Base-by-base conservation (phyloP, 208 protist genomes). In the Leishmania martiniquensis region DNA sequence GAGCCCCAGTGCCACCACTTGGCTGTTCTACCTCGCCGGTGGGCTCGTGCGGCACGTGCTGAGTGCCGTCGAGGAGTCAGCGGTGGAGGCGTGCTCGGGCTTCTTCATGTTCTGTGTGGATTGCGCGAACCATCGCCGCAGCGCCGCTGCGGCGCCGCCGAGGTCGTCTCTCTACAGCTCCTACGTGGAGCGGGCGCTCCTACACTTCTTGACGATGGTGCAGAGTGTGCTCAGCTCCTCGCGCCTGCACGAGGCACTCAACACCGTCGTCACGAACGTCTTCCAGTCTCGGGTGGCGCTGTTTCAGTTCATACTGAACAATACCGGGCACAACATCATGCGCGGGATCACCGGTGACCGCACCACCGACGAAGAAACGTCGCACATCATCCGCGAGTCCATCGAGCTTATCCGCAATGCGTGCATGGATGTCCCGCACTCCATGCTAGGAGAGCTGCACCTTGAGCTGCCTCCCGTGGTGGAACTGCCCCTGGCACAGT, bases 261-360 rank as follows among this genome's bases (percentile, higher is more conserved):
- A 72, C 49, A 71, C 57, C 34, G 81, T 95, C 65, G 82, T 97
- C 7, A 85, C 85, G 34, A 89, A 92, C 77, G 83, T 91, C 47
- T 97, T 97, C 83, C 83, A 90, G 83, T 87, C 79, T 12, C 83
- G 77, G 5, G 72, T 75, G n/a, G 72, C 83, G 66, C 88, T 97
- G 13, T 95, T 97, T 73, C 92, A 96, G 68, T 97, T 97, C 73
- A 85, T 94, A n/a, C 74, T 97, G 37, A 93, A 75, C 77, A 91
- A 90, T 80, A 91, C 80, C 1, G 92, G 92, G 39, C 84, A 91
- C 81, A 97, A 97, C 87, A 87, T 97, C 22, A 62, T 95, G 70
- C 91, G 90, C 63, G 72, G 73, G 29, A 72, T 85, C 39, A 67
- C 69, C 29, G 78, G 78, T 39, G 79, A 75, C 81, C 65, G 76